Evolutionary conservation across 345 rosid genomes (phyloP), one percentile per base, ranked within the genome.

Genomic region (Moringa oleifera): DNA sequence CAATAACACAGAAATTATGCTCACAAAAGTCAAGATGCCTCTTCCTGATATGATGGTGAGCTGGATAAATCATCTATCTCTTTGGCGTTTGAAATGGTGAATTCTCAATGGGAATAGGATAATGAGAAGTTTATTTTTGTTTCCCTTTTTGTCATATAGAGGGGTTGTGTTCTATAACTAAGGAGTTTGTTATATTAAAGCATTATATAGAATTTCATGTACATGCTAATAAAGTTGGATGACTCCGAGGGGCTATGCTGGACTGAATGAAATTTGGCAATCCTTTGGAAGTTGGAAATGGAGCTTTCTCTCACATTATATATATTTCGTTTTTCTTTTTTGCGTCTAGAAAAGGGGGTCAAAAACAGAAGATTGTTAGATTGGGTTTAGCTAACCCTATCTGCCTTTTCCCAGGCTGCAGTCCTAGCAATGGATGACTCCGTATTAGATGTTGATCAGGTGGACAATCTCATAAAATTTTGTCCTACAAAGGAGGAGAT

Each of bases 401-500:
- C 20, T 66, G 72, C 61, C 58, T 69, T 53, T 64, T 73, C 36
- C 66, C 74, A 95, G 99, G 96, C 91, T 64, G 99, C 95, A 62
- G 96, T 91, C 50, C 79, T 95, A 60, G 96, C 97, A 52, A 82
- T 95, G 97, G 97, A 95, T 80, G 99, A 87, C 16, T 72, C 91
- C 23, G 71, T 87, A 58, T 80, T 95, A 77, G 96, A 95, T 80
- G 88, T 77, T 76, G 99, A 95, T 75, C 99, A 95, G 73, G 93
- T 95, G 73, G 99, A 95, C 51, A 95, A 95, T 79, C 96, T 95
- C 69, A 91, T 91, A 73, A 95, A 95, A 60, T 91, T 91, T 75
- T 95, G 97, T 65, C 99, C 97, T 25, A 91, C 97, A 9, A 95
- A 95, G 74, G 99, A 95, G 79, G 99, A 95, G 84, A 91, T 91